Base-by-base conservation (phyloP, 495 filamentous ascomycete species). In the Tuber aestivum region DNA sequence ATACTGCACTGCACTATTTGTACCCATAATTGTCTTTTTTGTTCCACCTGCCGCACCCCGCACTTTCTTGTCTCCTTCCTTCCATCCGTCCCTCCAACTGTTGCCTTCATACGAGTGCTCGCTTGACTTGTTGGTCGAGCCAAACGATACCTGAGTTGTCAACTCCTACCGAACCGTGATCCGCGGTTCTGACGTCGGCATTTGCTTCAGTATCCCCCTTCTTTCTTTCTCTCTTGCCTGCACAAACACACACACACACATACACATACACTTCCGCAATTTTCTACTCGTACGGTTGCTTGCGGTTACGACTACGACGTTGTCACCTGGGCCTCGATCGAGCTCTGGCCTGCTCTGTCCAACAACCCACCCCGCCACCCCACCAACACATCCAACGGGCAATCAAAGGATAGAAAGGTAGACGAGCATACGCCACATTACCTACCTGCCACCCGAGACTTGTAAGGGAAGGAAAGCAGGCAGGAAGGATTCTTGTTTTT, bases 11-110 rank as follows among this genome's bases (percentile, higher is more conserved):
- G n/a, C n/a, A 48, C 8, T 40, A 61, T 35, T 35, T 65, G 27
- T 65, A 35, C 32, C 56, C 65, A 76, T 72, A n/a, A 70, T 76
- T 78, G 73, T 79, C 70, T 80, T 80, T 72, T 65, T 76, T 73
- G 42, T 37, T 41, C 74, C 21, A 41, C 12, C 72, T 38, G 69
- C 74, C 32, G 69, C 69, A 38, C 41, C 42, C 18, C 70, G 48
- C 65, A 69, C 70, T 61, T 42, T 72, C 70, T 61, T 44, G 40
- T 78, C 69, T 56, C 40, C 12, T 45, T 69, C 72, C n/a, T 27
- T 42, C 50, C 42, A 18, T 32, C 27, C 50, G 14, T 27, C 50
- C 27, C 50, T 32, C 32, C 56, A 35, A 35, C 27, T 16, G 12
- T 65, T 32, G 3, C 27, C 35, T 10, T 16, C 27, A 27, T 12